These are phyloP conservation scores for Lentinula lateritia DNA, from an alignment of 768 basidiomycete genomes.

Conservation along the genomic window DNA sequence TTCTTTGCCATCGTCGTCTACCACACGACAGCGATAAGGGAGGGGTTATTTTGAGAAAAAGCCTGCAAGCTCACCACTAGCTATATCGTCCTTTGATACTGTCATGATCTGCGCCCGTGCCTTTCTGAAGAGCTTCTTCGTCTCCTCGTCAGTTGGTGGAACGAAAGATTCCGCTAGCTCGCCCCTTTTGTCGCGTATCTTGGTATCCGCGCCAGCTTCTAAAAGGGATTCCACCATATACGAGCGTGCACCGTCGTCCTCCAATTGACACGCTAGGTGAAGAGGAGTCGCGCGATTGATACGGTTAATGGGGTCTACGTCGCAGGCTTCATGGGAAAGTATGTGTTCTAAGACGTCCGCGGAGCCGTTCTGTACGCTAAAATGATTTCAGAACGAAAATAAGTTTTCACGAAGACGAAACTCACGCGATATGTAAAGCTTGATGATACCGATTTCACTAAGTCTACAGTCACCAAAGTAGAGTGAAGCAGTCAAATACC, in stretches of 20 bases:
- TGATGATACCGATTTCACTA: conserved; percentile 1
- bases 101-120: conserved; percentile 42
- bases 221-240: conserved; percentile 59
- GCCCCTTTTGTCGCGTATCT: conserved; percentile 70
- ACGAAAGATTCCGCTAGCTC: conserved; percentile 52
- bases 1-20: conserved; percentile 23
- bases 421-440: conserved; percentile 76
- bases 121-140: conserved; percentile 46
- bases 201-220: conserved; percentile 78
- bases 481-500: conserved; percentile 36
- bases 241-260: conserved; percentile 47
- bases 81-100: conserved; percentile 57
- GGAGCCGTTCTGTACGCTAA: conserved; percentile 51
- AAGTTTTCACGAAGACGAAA: neutral
- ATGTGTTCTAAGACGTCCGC: conserved; percentile 66
- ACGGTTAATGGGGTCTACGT: conserved; percentile 74
- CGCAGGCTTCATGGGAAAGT: conserved; percentile 68
- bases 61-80: conserved; percentile 38
- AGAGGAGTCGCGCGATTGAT: conserved; percentile 71
- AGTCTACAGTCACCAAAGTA: neutral
- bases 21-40: conserved; percentile 4
- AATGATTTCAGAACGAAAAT: neutral
- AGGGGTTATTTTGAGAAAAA: neutral
- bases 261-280: conserved; percentile 62
- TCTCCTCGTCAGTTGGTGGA: conserved; percentile 44